A percentile compares a stretch with the other conserved stretches of the same genome.
Conservation (phyloP, 2,329 filamentous ascomycete species). For the Domatiomyces globalis region DNA sequence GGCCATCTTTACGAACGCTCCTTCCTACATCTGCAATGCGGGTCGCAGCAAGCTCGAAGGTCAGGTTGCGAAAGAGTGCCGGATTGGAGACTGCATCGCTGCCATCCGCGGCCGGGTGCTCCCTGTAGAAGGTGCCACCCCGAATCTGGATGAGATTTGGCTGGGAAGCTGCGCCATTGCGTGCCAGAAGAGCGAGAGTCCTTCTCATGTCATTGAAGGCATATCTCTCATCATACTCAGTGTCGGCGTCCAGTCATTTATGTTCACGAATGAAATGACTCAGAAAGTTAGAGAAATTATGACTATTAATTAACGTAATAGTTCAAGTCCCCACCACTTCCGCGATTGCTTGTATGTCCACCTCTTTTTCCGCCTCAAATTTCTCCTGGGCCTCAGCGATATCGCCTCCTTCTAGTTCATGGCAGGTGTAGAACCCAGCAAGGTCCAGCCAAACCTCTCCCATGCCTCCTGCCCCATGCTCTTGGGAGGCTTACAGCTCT, state of each 20-base stretch:
- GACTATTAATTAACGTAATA: no score
- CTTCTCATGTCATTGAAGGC: constrained; percentile 10
- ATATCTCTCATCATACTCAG: not conserved
- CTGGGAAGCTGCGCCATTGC: constrained; percentile 1
- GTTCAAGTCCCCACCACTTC: no score
- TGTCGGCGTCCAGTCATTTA: not conserved
- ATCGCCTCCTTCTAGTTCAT: no score
- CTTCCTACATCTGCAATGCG: constrained; percentile 22
- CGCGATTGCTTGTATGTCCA: no score
- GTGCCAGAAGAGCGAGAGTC: constrained; percentile 7
- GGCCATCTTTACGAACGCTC: constrained; percentile 29
- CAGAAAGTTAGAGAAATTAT: no score
- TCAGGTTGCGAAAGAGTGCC: constrained; percentile 57
- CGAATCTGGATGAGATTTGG: constrained; percentile 52
- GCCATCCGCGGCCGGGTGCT: constrained; percentile 44
- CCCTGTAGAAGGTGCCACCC: constrained; percentile 71
- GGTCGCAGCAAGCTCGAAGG: constrained; percentile 51
- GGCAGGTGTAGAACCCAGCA: no score
- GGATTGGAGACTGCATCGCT: constrained; percentile 44
- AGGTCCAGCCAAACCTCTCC: no score
- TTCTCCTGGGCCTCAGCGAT: no score
- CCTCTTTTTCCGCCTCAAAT: no score
- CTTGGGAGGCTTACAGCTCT: no score
- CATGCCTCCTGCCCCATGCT: no score
- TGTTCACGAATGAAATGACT: not conserved